These are phyloP conservation scores for Xylaria sp. DNA, from an alignment of 2,329 filamentous ascomycete genomes.

Conservation along the genomic window DNA sequence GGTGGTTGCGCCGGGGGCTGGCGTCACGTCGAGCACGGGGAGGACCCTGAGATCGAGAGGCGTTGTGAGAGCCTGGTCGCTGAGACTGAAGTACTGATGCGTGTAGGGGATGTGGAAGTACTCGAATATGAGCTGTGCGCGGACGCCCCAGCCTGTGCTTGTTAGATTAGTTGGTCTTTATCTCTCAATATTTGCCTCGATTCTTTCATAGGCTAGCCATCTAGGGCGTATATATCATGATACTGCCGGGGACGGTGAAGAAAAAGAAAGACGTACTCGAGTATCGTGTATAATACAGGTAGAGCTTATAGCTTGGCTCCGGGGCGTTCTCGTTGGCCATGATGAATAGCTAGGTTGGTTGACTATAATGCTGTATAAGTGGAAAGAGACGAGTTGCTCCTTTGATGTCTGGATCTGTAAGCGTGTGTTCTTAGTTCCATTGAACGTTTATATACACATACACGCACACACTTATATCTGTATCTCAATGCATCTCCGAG, in stretches of 20 bases:
- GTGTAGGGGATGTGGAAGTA: constrained; percentile 57
- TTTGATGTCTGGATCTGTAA: neutral
- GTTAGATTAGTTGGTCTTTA: neutral
- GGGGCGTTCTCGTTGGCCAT: constrained; percentile 35
- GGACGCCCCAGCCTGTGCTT: constrained; percentile 42
- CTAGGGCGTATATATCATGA: neutral
- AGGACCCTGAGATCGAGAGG: constrained; percentile 55
- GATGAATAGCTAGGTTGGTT: neutral
- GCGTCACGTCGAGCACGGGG: constrained; percentile 50
- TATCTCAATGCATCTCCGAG: neutral
- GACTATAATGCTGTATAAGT: neutral
- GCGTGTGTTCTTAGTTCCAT: neutral
- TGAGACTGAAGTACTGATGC: constrained; percentile 53
- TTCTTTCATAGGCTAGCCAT: neutral
- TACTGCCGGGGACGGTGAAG: too few relatives aligned
- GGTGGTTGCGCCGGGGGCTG: neutral
- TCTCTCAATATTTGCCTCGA: constrained; percentile 10
- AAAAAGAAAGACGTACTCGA: constrained; percentile 38
- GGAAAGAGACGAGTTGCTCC: neutral
- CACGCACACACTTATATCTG: neutral
- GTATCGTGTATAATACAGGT: constrained; percentile 43
- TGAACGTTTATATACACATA: neutral
- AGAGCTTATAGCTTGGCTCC: constrained; percentile 34
- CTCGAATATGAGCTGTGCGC: constrained; percentile 53
- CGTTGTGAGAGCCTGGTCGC: constrained; percentile 41